Base-by-base conservation (phyloP, 208 protist species). In the Vickermania ingenoplastis region DNA sequence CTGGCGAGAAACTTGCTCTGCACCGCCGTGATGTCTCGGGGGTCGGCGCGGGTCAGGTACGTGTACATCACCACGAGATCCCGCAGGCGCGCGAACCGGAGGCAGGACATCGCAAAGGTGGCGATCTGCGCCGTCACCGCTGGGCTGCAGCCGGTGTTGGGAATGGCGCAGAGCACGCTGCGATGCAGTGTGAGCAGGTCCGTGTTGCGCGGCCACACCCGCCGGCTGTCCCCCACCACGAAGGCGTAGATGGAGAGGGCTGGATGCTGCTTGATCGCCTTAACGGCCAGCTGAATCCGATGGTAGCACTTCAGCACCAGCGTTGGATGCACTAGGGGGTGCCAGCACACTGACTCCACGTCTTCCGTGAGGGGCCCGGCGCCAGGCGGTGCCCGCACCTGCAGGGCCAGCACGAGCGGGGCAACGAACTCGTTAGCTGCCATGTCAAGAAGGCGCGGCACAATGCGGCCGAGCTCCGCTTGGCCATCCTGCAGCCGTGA, bases 1-100 rank as follows among this genome's bases (percentile, higher is more conserved):
- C 87, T 73, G n/a, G 79, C 73, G 26, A 92, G 73, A 57, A 92
- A 89, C 48, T 83, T 83, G 53, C 80, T 74, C 22, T 71, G 69
- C 53, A 88, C 21, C 50, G 36, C 36, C 11, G 7, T 7, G 11
- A 17, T 7, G 11, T n/a, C 7, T n/a, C 11, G 36, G 17, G 36
- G 17, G 36, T 7, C 11, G 36, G 7, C 7, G 7, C 36, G 7
- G 11, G 7, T 45, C 36, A 45, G 17, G 36, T 45, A 45, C 36
- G 17, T n/a, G 36, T 45, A 45, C 36, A 45, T 45, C 11, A n/a
- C 17, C 17, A 17, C 17, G 11, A 45, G 36, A 45, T 45, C 36
- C 36, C 17, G 7, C 36, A 45, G 36, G 7, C 36, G 36, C 7
- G 36, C 36, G 17, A n/a, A 45, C 17, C 36, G 36, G 7, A 45